Base-by-base conservation (phyloP, 1,139 yeast genomes). In the Geotrichum klebahnii region DNA sequence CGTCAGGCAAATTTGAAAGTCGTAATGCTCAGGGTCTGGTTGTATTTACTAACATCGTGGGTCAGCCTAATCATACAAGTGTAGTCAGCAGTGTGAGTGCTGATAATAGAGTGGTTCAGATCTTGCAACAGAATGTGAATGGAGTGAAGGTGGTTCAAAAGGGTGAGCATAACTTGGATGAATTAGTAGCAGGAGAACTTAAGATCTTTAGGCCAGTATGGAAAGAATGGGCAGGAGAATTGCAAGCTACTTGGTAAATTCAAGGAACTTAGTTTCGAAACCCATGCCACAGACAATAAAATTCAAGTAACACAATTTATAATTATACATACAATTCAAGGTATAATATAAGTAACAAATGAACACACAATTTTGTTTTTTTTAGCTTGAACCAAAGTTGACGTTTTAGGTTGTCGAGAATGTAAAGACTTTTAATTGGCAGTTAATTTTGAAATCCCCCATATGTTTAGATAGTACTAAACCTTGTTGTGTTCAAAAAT, bases 11-110 rank as follows among this genome's bases (percentile, higher is more conserved):
- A 19, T 79, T 82, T 57, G 67, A 66, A 57, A 60, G 53, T 55
- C 67, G 41, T 6, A 49, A 54, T 36, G 55, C 60, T 5, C 52
- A 51, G 17, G 60, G 61, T 19, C 33, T 42, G 8, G 54, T 53
- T 16, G 37, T 52, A 1, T 41, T 51, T 12, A 61, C 66, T 49
- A 41, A 63, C 53, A 44, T 61, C 45, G 56, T 70, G 70, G 90
- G 90, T 0, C 70, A 71, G 6, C 90, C 90, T 1, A 79, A 82
- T 62, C 90, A 83, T 61, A 83, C 90, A 0, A 69, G 85, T 0
- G 74, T 83, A 16, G 82, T 82, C 0, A 60, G 75, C n/a, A 59
- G 59, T 6, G 66, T 62, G 9, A 53, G 59, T 8, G 63, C 58
- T 1, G 55, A 56, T 10, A 69, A 62, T 10, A 68, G 68, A 3